These are phyloP conservation scores for Trichoderma asperellum DNA, from an alignment of 2,329 filamentous ascomycete species.

Conservation along the genomic window DNA sequence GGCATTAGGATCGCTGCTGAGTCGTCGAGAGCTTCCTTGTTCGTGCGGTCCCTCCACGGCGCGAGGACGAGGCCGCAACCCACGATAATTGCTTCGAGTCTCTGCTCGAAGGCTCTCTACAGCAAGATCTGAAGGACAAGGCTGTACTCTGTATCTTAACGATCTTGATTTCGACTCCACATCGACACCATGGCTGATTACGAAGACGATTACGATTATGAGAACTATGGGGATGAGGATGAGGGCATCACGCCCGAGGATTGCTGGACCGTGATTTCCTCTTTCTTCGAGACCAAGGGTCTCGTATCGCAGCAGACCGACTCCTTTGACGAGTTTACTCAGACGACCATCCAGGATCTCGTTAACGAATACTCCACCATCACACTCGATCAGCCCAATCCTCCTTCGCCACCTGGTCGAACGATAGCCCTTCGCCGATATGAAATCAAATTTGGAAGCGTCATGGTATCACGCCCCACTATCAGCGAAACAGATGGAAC, in stretches of 20 bases:
- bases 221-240: conserved; percentile 70
- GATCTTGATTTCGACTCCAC: not conserved
- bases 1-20: conserved; percentile 42
- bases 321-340: conserved; percentile 96
- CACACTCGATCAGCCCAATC: conserved; percentile 90
- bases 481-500: conserved; percentile 92
- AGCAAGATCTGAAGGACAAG: not conserved
- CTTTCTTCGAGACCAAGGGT: conserved; percentile 95
- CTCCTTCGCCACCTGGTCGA: conserved; percentile 73
- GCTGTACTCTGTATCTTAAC: not conserved
- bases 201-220: conserved; percentile 65
- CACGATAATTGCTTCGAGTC: conserved; percentile 2
- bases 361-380: conserved; percentile 90
- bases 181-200: conserved; percentile 56
- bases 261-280: conserved; percentile 96
- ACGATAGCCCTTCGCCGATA: conserved; percentile 87
- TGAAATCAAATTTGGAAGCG: conserved; percentile 90
- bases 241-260: conserved; percentile 89
- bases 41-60: conserved; percentile 25
- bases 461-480: conserved; percentile 86
- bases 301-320: conserved; percentile 97
- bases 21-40: conserved; percentile 37
- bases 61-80: conserved; percentile 22
- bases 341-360: conserved; percentile 90
- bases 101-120: not conserved